Conservation (phyloP, 345 rosid species). For the Excoecaria cochinchinensis region DNA sequence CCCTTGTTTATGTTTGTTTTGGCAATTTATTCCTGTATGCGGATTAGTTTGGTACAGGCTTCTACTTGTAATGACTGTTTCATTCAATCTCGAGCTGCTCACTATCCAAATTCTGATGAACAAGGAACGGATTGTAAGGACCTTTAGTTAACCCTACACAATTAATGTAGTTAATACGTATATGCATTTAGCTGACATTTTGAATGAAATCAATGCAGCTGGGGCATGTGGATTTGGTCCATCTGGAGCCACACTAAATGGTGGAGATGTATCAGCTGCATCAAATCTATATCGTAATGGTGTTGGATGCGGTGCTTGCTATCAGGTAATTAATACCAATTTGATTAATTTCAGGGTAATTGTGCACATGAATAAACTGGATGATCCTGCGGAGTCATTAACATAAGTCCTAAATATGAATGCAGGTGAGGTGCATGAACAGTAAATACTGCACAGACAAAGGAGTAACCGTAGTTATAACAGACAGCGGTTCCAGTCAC, state of each 20-base stretch:
- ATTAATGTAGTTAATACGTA: too few relatives aligned
- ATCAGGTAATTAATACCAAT: conserved; percentile 42
- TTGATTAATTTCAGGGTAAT: too few relatives aligned
- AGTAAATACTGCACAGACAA: conserved; percentile 50
- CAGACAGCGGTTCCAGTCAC: conserved; percentile 55
- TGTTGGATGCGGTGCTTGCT: conserved; percentile 78
- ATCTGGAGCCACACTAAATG: conserved; percentile 65
- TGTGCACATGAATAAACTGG: too few relatives aligned
- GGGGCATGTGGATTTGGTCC: conserved; percentile 71
- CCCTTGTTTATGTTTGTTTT: conserved; percentile 25
- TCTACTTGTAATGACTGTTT: conserved; percentile 52
- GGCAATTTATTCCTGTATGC: conserved; percentile 24
- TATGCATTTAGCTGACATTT: too few relatives aligned
- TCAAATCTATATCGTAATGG: conserved; percentile 61
- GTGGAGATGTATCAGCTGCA: conserved; percentile 66
- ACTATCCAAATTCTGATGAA: conserved; percentile 53
- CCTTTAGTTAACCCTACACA: neutral
- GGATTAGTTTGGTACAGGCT: conserved; percentile 34
- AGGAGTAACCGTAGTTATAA: conserved; percentile 54
- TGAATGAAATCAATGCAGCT: conserved; percentile 24
- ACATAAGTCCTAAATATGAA: too few relatives aligned
- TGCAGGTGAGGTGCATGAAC: conserved; percentile 60
- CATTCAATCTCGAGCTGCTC: conserved; percentile 48
- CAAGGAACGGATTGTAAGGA: conserved; percentile 58
- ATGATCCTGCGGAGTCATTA: too few relatives aligned